These are phyloP conservation scores for Ganoderma lingzhi DNA, from an alignment of 1,284 basidiomycete genomes.

Conservation along the genomic window DNA sequence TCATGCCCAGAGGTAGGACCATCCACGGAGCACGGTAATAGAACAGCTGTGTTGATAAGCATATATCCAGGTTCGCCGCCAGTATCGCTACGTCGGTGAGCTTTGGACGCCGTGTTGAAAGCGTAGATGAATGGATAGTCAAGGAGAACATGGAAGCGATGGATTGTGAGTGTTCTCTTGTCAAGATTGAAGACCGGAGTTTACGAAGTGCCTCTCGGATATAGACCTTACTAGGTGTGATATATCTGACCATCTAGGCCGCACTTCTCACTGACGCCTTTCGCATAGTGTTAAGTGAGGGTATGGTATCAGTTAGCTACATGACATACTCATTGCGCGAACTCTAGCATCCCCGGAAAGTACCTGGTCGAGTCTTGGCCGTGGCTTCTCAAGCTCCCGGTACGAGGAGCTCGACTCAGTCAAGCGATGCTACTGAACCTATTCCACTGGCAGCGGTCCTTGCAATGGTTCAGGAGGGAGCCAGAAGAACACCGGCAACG, in stretches of 20 bases:
- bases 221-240: constrained; percentile 49
- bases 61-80: constrained; percentile 49
- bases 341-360: constrained; percentile 57
- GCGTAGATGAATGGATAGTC: constrained; percentile 55
- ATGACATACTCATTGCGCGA: background rate
- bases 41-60: background rate
- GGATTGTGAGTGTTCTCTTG: constrained; percentile 45
- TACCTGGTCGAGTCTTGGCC: constrained; percentile 60
- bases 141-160: constrained; percentile 53
- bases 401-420: constrained; percentile 22
- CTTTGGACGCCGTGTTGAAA: constrained; percentile 55
- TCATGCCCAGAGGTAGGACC: constrained; percentile 51
- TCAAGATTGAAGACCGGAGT: background rate
- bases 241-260: background rate
- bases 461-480: constrained; percentile 56
- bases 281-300: constrained; percentile 45
- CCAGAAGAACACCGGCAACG: constrained; percentile 49
- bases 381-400: constrained; percentile 56
- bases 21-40: background rate
- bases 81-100: constrained; percentile 56
- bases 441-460: constrained; percentile 35
- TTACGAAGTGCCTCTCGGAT: background rate
- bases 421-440: too few relatives aligned
- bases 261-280: background rate
- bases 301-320: background rate